Evolutionary conservation across 2,329 filamentous ascomycete species (phyloP), one percentile per base, ranked within the genome.

Genomic region (Rhynchosporium agropyri): DNA sequence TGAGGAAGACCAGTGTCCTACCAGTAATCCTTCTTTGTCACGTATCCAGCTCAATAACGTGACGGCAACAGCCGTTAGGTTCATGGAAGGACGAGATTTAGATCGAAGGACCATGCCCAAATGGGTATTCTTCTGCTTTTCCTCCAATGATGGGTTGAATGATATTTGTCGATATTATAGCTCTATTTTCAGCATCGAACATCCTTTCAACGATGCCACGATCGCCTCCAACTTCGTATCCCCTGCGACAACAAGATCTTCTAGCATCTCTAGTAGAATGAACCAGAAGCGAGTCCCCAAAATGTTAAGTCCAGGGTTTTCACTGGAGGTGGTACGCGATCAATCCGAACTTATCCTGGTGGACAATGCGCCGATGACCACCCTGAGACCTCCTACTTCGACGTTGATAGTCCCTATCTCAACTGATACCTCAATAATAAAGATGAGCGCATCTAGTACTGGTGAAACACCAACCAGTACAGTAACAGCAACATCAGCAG

Each of bases 111-210:
- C 3, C 7, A 31, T 12, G 26, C 26, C 53, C 3, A 29, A 58
- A 9, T 59, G 54, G 29, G 13, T 53, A 2, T 63, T 63, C 45
- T 57, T 57, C 45, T 63, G 62, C 40, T 50, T 63, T 33, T 36
- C 33, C 6, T 10, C 6, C 15, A n/a, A n/a, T 6, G 12, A 45
- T n/a, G 42, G 6, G n/a, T 6, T 1, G 7, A n/a, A n/a, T 15
- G 13, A 8, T n/a, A 7, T 51, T 8, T 63, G 62, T 31, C 4
- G 36, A 26, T 51, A 15, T 31, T 63, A 60, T 33, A 63, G 62
- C 45, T 40, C 9, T 13, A 20, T 63, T 3, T 63, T 63, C 36
- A 33, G 50, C 40, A 45, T 59, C 15, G 26, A 26, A 10, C 28
- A 40, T 7, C 10, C 9, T 15, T 38, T 13, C 42, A 45, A 45